Percentiles rank a stretch among this genome's conserved stretches.
Evolutionary conservation across 75 land plant species (phyloP).

Genomic region (Larix kaempferi): DNA sequence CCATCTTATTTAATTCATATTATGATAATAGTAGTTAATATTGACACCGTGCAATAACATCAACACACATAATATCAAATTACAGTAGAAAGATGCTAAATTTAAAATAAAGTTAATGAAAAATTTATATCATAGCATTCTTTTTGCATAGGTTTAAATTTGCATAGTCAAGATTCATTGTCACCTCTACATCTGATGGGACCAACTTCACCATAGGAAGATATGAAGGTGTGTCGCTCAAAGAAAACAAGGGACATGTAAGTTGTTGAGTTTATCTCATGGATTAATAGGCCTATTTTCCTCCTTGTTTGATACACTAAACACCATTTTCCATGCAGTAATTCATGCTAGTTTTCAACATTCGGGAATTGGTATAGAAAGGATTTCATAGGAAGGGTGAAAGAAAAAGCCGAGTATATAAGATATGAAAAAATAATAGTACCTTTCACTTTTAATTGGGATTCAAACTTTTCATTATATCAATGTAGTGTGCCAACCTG

Average conservation of each 20-base stretch:
- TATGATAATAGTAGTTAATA: too few species aligned
- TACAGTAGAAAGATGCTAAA: too few species aligned
- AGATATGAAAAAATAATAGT: slow-evolving; percentile 2
- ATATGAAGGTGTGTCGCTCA: slow-evolving; percentile 32
- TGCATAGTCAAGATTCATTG: slow-evolving; percentile 51
- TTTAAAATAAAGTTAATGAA: too few species aligned
- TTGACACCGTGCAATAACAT: too few species aligned
- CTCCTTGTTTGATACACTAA: slow-evolving; percentile 74
- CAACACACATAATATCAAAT: too few species aligned
- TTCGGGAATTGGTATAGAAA: not conserved
- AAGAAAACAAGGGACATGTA: not conserved
- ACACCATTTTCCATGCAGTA: slow-evolving; percentile 82
- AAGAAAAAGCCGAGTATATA: slow-evolving; percentile 10
- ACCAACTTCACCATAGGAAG: slow-evolving; percentile 64
- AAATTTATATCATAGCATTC: too few species aligned
- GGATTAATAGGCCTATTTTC: slow-evolving; percentile 76
- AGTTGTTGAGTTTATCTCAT: slow-evolving; percentile 35
- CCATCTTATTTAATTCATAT: too few species aligned
- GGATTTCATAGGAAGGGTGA: not conserved
- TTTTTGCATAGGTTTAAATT: too few species aligned
- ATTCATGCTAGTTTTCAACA: slow-evolving; percentile 61
- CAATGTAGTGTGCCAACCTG: slow-evolving; percentile 73
- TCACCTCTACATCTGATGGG: slow-evolving; percentile 55
- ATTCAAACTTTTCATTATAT: slow-evolving; percentile 82
- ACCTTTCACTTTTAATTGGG: slow-evolving; percentile 67